A percentile compares a stretch with the other conserved stretches of the same genome.
Evolutionary conservation across 106 monocot genomes (phyloP).

Genomic region (Dioscorea alata): DNA sequence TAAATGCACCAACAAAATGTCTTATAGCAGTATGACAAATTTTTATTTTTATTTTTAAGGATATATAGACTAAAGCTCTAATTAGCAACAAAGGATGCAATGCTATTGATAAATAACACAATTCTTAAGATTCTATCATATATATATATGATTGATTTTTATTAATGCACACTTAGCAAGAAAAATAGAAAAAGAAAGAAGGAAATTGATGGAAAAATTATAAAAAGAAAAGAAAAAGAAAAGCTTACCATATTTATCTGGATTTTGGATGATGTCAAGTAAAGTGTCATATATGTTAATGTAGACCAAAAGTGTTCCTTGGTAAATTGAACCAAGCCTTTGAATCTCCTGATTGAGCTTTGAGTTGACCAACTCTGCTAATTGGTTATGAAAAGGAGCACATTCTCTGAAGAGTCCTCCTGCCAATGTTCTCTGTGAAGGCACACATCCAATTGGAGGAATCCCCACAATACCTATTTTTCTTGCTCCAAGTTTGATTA

Average conservation of each 20-base stretch:
- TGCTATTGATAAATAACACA: no score
- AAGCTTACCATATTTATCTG: conserved; percentile 36
- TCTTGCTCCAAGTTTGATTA: conserved; percentile 42
- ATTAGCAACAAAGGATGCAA: no score
- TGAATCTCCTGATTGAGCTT: conserved; percentile 16
- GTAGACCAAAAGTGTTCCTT: conserved; percentile 17
- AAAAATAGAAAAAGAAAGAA: no score
- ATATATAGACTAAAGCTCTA: no score
- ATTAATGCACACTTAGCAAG: no score
- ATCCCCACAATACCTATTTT: conserved; percentile 34
- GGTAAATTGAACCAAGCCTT: conserved; percentile 4
- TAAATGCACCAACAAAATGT: no score
- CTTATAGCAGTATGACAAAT: no score
- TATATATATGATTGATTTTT: no score
- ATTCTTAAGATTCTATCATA: no score
- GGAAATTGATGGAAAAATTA: not conserved
- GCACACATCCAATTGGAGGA: conserved; percentile 77
- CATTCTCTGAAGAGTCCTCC: conserved; percentile 51
- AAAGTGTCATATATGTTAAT: conserved; percentile 29
- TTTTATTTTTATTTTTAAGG: no score
- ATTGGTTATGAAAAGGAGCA: conserved; percentile 29
- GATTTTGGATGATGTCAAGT: conserved; percentile 32
- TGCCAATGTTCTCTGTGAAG: conserved; percentile 50
- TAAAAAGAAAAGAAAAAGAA: not conserved
- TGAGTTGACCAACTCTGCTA: conserved; percentile 38